These are phyloP conservation scores for Penicillium sp. DNA, from an alignment of 2,329 filamentous ascomycete species.

Conservation along the genomic window DNA sequence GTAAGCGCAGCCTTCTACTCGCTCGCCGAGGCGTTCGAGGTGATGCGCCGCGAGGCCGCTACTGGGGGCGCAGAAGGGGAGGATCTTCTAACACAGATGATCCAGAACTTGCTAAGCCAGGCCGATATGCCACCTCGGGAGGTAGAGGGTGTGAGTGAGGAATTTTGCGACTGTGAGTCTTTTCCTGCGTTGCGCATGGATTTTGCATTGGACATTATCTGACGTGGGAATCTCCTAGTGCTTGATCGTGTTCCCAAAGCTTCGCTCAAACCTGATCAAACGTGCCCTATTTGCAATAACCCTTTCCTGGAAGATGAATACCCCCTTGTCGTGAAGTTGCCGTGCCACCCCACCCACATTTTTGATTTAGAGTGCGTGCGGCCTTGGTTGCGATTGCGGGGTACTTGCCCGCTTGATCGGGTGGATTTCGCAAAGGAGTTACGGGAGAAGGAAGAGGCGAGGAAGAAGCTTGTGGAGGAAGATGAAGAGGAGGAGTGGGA, in stretches of 20 bases:
- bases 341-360: slow-evolving; percentile 61
- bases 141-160: slow-evolving; percentile 61
- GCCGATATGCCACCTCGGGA: slow-evolving; percentile 61
- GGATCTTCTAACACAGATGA: slow-evolving; percentile 54
- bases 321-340: slow-evolving; percentile 62
- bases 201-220: neutral
- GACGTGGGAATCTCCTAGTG: slow-evolving; percentile 31
- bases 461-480: slow-evolving; percentile 40
- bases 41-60: slow-evolving; percentile 50
- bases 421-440: slow-evolving; percentile 58
- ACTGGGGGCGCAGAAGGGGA: slow-evolving; percentile 30
- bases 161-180: slow-evolving; percentile 54
- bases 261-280: slow-evolving; percentile 52
- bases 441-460: slow-evolving; percentile 52
- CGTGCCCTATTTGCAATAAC: slow-evolving; percentile 61
- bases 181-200: neutral
- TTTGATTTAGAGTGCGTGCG: slow-evolving; percentile 66
- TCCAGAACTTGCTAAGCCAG: slow-evolving; percentile 53
- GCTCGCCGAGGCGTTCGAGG: slow-evolving; percentile 60
- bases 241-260: slow-evolving; percentile 60
- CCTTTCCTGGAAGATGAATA: slow-evolving; percentile 63
- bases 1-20: slow-evolving; percentile 60
- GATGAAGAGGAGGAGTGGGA: slow-evolving; percentile 50
- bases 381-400: slow-evolving; percentile 64
- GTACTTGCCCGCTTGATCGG: slow-evolving; percentile 63